Evolutionary conservation across 192 early-diverging fungal genomes (phyloP), one percentile per base, ranked within the genome.

Genomic region (Neocallimastix lanati): DNA sequence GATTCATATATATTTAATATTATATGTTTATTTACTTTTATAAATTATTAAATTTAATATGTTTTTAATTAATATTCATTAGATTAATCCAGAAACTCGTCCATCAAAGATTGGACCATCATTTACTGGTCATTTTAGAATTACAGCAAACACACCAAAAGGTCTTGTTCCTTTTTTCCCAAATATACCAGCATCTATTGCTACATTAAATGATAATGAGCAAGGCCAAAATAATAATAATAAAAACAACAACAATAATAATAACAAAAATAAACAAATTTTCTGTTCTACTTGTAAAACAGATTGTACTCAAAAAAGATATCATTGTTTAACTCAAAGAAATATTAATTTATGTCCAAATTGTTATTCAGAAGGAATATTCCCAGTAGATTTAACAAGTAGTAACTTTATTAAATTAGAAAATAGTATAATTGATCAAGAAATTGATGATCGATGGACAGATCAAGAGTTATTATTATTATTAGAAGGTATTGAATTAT

Each of bases 51-150:
- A n/a, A n/a, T n/a, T n/a, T n/a, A n/a, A n/a, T n/a, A n/a, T n/a
- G n/a, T n/a, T n/a, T n/a, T n/a, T n/a, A n/a, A n/a, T n/a, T n/a
- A n/a, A n/a, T n/a, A 33, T 4, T 13, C 30, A 80, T 14, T 80
- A 95, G 93, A 91, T 96, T 78, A 96, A 99, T 83, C 93, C 96
- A 9, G 94, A 96, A 78, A 92, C 93, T 29, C 88, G 94, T 36
- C 98, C 98, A 21, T 94, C 94, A 28, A 86, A 87, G 28, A 91
- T 98, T 27, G 96, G 94, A 0, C 96, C 98, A n/a, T 89, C 95
- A 1, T 98, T 96, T 79, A 98, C 94, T 16, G 98, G 96, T n/a
- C 96, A 98, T 81, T 99, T 96, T 87, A 90, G 95, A 35, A 88
- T 98, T n/a, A 95, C 95, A 13, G 98, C 96, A 14, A 96, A 99